Percentiles rank a stretch among this genome's conserved stretches.
phyloP scores from a whole-genome alignment of 164 flowering plant species.

The Hamamelis virginiana region DNA sequence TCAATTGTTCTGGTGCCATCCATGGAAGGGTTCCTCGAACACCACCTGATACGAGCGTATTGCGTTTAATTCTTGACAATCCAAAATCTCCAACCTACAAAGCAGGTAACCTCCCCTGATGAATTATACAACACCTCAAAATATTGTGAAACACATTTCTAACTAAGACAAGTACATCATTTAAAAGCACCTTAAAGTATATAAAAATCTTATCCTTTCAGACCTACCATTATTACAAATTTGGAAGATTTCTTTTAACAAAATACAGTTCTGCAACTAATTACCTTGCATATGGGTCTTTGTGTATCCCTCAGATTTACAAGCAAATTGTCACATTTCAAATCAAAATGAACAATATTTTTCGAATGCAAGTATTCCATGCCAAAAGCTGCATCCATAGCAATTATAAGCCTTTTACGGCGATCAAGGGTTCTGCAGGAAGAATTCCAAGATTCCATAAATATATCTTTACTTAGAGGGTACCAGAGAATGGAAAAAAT shows the following conservation, averaged over 20 bases:
- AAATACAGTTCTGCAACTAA: not conserved
- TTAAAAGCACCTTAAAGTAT: not conserved
- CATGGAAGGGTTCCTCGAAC: conserved; percentile 75
- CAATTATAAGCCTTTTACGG: conserved; percentile 71
- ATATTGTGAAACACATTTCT: not conserved
- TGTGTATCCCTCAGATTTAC: conserved; percentile 83
- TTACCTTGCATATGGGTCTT: conserved; percentile 89
- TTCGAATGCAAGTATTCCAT: conserved; percentile 89
- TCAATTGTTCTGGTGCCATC: conserved; percentile 72
- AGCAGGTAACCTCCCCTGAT: not conserved
- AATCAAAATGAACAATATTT: conserved; percentile 84
- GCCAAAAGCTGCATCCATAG: conserved; percentile 93
- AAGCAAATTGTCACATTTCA: conserved; percentile 88
- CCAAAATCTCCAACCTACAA: conserved; percentile 72
- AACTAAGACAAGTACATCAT: not conserved
- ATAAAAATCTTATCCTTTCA: not conserved
- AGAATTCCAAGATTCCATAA: conserved; percentile 12
- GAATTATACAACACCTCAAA: too few species aligned
- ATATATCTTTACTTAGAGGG: conserved; percentile 1
- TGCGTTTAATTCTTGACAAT: conserved; percentile 60
- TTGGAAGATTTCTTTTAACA: not conserved
- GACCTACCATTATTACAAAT: not conserved
- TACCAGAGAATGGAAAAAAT: not conserved
- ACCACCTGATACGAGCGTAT: conserved; percentile 67
- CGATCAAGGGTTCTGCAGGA: conserved; percentile 66